A percentile compares a stretch with the other conserved stretches of the same genome.
These are phyloP conservation scores for Alloteropsis angusta DNA, from an alignment of 202 grass and related monocot species.

Conservation along the genomic window DNA sequence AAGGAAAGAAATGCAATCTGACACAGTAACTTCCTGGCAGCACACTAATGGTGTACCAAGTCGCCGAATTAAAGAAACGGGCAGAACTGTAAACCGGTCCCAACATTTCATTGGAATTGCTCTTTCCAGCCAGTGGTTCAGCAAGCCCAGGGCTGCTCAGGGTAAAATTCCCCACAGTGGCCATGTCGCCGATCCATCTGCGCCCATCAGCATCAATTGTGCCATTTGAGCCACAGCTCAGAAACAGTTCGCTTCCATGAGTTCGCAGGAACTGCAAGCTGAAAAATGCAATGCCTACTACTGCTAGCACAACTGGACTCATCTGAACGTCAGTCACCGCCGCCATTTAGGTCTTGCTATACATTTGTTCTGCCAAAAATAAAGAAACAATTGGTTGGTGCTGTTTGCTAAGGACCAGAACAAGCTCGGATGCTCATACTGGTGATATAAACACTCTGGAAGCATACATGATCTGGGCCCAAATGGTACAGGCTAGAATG, in stretches of 20 bases:
- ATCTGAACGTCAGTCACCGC: conserved; percentile 33
- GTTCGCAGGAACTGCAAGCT: conserved; percentile 23
- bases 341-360: conserved; percentile 6
- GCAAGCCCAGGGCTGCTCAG: conserved; percentile 60
- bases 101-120: conserved; percentile 25
- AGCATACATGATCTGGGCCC: too few species aligned
- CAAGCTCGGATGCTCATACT: too few species aligned
- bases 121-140: conserved; percentile 18
- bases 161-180: conserved; percentile 46
- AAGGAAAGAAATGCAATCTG: conserved; percentile 81
- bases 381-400: too few species aligned
- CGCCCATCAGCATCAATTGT: conserved; percentile 46
- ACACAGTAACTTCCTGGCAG: conserved; percentile 65
- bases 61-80: conserved; percentile 48
- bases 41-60: conserved; percentile 58
- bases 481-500: too few species aligned
- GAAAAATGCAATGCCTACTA: conserved; percentile 33
- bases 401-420: too few species aligned
- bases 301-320: conserved; percentile 41
- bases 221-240: conserved; percentile 71
- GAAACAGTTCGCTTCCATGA: conserved; percentile 45
- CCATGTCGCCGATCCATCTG: conserved; percentile 68
- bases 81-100: conserved; percentile 53
- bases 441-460: too few species aligned
- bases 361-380: too few species aligned